Percentiles rank a stretch among this genome's conserved stretches.
Conservation (phyloP, 768 basidiomycete genomes). For the Pleurotus tuoliensis region DNA sequence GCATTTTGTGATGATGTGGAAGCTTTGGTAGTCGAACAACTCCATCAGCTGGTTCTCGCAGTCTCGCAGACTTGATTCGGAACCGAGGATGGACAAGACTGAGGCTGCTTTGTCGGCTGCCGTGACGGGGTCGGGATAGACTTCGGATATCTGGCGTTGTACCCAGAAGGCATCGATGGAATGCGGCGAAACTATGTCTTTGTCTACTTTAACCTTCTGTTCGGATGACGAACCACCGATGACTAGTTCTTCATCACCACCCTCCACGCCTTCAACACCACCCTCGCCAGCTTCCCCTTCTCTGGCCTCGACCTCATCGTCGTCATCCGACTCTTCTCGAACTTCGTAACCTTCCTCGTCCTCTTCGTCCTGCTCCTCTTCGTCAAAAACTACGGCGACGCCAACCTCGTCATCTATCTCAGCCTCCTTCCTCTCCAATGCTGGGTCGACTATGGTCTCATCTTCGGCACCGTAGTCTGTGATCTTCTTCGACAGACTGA, state of each 20-base stretch:
- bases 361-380: constrained; percentile 93
- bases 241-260: constrained; percentile 73
- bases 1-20: constrained; percentile 85
- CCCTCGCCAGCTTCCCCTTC: constrained; percentile 38
- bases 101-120: constrained; percentile 86
- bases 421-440: constrained; percentile 75
- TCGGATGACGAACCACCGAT: constrained; percentile 59
- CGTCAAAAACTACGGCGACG: constrained; percentile 97
- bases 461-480: constrained; percentile 94
- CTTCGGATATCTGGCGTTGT: constrained; percentile 86
- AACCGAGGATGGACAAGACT: constrained; percentile 81
- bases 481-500: constrained; percentile 88
- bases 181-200: constrained; percentile 83
- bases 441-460: constrained; percentile 72
- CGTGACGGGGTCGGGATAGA: constrained; percentile 92
- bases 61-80: constrained; percentile 85
- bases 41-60: constrained; percentile 97
- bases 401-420: constrained; percentile 95
- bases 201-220: constrained; percentile 54
- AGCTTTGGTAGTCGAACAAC: constrained; percentile 89
- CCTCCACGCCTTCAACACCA: constrained; percentile 40
- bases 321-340: constrained; percentile 74
- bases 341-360: constrained; percentile 89
- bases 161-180: constrained; percentile 98
- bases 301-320: constrained; percentile 57